phyloP scores from a whole-genome alignment of 1,284 basidiomycete species.

The Microbotryum silenes-acaulis region DNA sequence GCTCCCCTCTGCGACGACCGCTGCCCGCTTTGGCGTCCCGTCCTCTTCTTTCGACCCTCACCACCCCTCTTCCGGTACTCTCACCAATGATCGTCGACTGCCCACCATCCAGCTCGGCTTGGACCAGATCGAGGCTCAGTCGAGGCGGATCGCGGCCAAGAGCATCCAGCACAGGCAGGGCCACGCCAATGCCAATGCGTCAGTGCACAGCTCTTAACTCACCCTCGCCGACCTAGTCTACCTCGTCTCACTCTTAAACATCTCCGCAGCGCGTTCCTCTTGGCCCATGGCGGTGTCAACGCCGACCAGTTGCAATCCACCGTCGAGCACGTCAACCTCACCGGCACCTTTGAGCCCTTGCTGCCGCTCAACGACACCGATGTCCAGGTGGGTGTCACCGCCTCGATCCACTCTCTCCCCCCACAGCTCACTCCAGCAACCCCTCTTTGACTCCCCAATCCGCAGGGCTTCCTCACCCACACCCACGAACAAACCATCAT shows the following conservation, averaged over 20 bases:
- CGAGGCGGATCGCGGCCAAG: constrained; percentile 56
- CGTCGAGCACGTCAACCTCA: constrained; percentile 72
- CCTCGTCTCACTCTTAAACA: too few species aligned
- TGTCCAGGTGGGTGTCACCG: constrained; percentile 47
- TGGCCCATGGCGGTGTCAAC: constrained; percentile 84
- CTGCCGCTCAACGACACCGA: constrained; percentile 86
- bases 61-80: too few species aligned
- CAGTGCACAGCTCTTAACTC: neutral
- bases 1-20: constrained; percentile 1
- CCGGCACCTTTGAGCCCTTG: constrained; percentile 77
- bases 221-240: too few species aligned
- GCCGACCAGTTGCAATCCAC: constrained; percentile 62
- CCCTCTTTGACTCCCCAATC: neutral
- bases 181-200: constrained; percentile 17
- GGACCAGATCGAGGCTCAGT: constrained; percentile 86
- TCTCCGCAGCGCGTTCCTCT: constrained; percentile 44
- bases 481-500: constrained; percentile 91
- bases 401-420: too few species aligned
- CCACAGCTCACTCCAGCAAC: too few species aligned
- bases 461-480: constrained; percentile 67
- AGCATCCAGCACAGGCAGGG: constrained; percentile 12
- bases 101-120: constrained; percentile 78
- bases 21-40: constrained; percentile 17
- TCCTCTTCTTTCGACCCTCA: constrained; percentile 52
- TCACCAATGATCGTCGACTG: constrained; percentile 39